Percentiles rank a stretch among this genome's conserved stretches.
Evolutionary conservation across 805 yeast genomes (phyloP).

Genomic region (Teunomyces tritomae): DNA sequence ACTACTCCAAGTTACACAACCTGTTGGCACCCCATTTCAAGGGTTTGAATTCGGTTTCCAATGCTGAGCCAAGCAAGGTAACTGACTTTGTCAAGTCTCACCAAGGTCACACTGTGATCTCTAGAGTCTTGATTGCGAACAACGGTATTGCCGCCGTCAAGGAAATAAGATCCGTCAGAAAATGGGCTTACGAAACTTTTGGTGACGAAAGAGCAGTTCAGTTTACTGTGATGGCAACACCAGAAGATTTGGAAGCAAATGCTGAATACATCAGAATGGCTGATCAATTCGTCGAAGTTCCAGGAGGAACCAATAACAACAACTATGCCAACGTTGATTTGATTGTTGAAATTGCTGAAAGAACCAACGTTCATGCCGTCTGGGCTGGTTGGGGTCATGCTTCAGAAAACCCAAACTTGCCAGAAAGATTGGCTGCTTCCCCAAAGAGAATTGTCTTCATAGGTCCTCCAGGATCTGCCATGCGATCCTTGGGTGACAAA

Average conservation of each 20-base stretch:
- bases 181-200: slow-evolving; percentile 99
- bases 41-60: slow-evolving; percentile 76
- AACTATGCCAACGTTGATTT: slow-evolving; percentile 97
- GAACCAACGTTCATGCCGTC: slow-evolving; percentile 95
- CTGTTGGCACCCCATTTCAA: slow-evolving; percentile 68
- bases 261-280: slow-evolving; percentile 99
- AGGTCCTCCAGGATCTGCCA: slow-evolving; percentile 99
- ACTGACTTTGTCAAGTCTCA: slow-evolving; percentile 81
- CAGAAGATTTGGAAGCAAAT: slow-evolving; percentile 96
- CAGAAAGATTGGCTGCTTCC: slow-evolving; percentile 92
- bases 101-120: slow-evolving; percentile 94
- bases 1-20: slow-evolving; percentile 27
- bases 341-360: slow-evolving; percentile 95
- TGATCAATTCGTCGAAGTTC: slow-evolving; percentile 96
- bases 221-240: slow-evolving; percentile 98
- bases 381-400: slow-evolving; percentile 99
- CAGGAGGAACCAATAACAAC: slow-evolving; percentile 98
- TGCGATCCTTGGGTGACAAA: slow-evolving; percentile 99
- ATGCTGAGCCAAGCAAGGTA: slow-evolving; percentile 73
- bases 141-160: slow-evolving; percentile 99
- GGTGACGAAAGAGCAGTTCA: slow-evolving; percentile 92
- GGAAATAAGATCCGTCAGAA: slow-evolving; percentile 94
- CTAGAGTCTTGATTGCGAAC: slow-evolving; percentile 87
- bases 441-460: slow-evolving; percentile 87
- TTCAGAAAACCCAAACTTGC: slow-evolving; percentile 94